Conservation (phyloP, 257 asterid species). For the Forsythia viridissima region DNA sequence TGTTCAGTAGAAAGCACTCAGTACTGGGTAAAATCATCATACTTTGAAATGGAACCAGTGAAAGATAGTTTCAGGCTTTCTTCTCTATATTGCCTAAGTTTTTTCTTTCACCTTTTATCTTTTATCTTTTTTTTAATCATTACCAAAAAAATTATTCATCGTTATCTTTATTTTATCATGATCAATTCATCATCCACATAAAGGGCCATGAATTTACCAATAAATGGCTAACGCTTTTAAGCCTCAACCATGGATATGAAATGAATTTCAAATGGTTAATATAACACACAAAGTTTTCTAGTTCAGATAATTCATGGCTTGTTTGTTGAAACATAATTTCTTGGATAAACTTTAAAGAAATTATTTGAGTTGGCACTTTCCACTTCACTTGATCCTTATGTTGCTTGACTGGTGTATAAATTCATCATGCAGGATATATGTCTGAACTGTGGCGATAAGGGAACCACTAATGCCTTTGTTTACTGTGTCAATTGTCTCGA, state of each 20-base stretch:
- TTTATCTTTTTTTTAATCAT: too few species aligned
- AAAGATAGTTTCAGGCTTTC: neutral
- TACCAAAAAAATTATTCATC: neutral
- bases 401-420: conserved; percentile 9
- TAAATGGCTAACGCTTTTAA: neutral
- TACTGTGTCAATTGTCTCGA: conserved; percentile 61
- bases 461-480: conserved; percentile 50
- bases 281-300: neutral
- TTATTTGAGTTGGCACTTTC: neutral
- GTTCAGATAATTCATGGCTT: neutral
- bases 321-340: neutral
- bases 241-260: neutral
- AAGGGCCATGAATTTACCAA: neutral
- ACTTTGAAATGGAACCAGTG: neutral
- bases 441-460: conserved; percentile 63
- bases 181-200: neutral
- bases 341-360: neutral
- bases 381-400: neutral
- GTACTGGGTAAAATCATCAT: neutral
- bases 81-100: too few species aligned
- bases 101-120: too few species aligned
- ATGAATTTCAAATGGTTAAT: neutral
- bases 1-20: neutral
- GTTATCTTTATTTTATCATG: neutral
- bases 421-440: conserved; percentile 52